Evolutionary conservation across 2,329 filamentous ascomycete species (phyloP), one percentile per base, ranked within the genome.

Genomic region (Colletotrichum lini): DNA sequence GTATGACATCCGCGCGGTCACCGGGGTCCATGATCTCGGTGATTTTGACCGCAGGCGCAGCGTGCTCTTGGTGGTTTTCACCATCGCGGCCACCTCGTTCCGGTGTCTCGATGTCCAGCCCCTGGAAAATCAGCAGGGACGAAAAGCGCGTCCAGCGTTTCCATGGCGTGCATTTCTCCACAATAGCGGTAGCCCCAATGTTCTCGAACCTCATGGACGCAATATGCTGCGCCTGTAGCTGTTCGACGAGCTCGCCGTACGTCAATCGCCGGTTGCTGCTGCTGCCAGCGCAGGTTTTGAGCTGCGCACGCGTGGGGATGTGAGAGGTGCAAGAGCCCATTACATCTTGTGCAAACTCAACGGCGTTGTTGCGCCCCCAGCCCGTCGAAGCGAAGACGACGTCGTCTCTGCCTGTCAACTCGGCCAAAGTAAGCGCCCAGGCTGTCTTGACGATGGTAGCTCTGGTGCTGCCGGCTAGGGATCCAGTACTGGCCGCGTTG

Each of bases 161-260:
- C 66, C 60, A 67, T 5, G 65, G 21, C 3, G 88, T 89, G 76
- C 87, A 90, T 52, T 84, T 82, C 47, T 85, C 82, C 4, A 89
- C 80, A 13, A 90, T 84, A 12, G 86, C 82, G 4, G 83, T 78
- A 60, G 85, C 84, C 4, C 87, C 86, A 42, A 89, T 79, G 49
- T 83, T 84, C 75, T 89, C 88, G 72, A 84, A 84, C 0, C 84
- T 83, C 10, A 86, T 82, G 21, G 83, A 84, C 0, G 82, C 79
- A 2, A 84, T 78, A 40, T 86, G 83, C 67, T 90, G 87, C 0
- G 80, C 79, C 52, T 88, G 86, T 3, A 90, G 76, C 44, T 80
- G 78, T 61, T 82, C 57, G 3, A 67, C 47, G 3, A 62, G 21
- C n/a, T 62, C 57, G 15, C 65, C 65, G n/a, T 62, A 62, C 5